Conservation (phyloP, 768 basidiomycete genomes). For the Psilocybe sp. region DNA sequence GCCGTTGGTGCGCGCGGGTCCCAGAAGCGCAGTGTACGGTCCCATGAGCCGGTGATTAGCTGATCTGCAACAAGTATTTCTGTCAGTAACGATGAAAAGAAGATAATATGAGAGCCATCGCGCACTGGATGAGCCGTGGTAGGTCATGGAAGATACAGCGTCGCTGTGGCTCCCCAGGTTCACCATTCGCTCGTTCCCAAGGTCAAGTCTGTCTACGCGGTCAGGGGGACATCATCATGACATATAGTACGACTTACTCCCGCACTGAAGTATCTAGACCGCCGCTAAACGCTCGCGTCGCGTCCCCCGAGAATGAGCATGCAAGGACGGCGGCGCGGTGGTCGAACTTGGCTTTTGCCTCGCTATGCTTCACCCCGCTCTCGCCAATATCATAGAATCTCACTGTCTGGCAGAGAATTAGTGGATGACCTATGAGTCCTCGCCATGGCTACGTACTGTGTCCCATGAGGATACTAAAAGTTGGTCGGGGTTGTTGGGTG, state of each 20-base stretch:
- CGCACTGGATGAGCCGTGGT: slow-evolving; percentile 62
- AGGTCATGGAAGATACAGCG: slow-evolving; percentile 76
- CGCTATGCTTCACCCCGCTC: slow-evolving; percentile 56
- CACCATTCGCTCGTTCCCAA: slow-evolving; percentile 67
- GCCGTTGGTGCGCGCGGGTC: slow-evolving; percentile 65
- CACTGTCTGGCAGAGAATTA: slow-evolving; percentile 27
- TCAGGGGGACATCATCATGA: not conserved
- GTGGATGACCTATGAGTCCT: not conserved
- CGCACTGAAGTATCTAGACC: slow-evolving; percentile 83
- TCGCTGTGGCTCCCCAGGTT: slow-evolving; percentile 82
- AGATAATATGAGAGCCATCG: slow-evolving; percentile 6
- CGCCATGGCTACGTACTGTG: slow-evolving; percentile 37
- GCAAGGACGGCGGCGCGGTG: slow-evolving; percentile 89
- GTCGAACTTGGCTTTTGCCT: slow-evolving; percentile 78
- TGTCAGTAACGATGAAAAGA: not conserved
- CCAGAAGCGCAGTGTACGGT: slow-evolving; percentile 85
- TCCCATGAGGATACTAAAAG: slow-evolving; percentile 92
- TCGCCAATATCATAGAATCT: slow-evolving; percentile 55
- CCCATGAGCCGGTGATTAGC: slow-evolving; percentile 90
- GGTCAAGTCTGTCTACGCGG: slow-evolving; percentile 58
- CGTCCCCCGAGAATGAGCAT: slow-evolving; percentile 68
- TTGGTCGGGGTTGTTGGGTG: slow-evolving; percentile 74
- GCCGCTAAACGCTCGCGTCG: slow-evolving; percentile 73
- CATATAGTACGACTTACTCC: slow-evolving; percentile 52
- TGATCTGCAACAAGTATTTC: slow-evolving; percentile 39